Conservation (phyloP, 129 eudicot species). For the Scalesia atractyloides region DNA sequence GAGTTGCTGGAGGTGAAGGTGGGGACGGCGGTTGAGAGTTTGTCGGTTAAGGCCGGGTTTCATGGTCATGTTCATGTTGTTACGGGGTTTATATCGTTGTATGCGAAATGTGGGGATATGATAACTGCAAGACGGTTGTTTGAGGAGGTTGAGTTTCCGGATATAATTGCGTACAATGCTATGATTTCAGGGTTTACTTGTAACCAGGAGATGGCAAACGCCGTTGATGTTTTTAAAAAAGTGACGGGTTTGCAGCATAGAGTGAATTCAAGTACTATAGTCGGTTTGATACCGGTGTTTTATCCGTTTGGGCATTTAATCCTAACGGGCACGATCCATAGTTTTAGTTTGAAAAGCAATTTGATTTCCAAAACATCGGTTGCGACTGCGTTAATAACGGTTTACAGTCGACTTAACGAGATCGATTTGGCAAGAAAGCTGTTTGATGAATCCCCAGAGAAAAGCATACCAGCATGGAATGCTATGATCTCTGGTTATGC, state of each 20-base stretch:
- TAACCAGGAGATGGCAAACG: conserved; percentile 48
- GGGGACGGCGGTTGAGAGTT: conserved; percentile 71
- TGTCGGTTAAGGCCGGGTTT: conserved; percentile 68
- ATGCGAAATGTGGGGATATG: conserved; percentile 71
- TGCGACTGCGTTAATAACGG: conserved; percentile 83
- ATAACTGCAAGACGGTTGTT: conserved; percentile 58
- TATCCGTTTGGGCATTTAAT: conserved; percentile 70
- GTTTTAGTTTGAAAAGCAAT: conserved; percentile 60
- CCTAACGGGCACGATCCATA: conserved; percentile 61
- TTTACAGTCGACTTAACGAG: conserved; percentile 80
- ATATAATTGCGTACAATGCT: conserved; percentile 79
- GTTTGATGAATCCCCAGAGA: conserved; percentile 73
- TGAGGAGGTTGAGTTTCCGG: conserved; percentile 55
- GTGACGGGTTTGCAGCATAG: conserved; percentile 47
- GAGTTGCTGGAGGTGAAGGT: conserved; percentile 66
- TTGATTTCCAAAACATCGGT: conserved; percentile 57
- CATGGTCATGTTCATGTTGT: conserved; percentile 63
- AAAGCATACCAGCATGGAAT: conserved; percentile 83
- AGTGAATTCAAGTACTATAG: conserved; percentile 76
- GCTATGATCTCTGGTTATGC: conserved; percentile 98
- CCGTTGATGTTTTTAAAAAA: conserved; percentile 55
- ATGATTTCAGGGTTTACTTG: conserved; percentile 74
- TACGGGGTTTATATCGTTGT: conserved; percentile 77
- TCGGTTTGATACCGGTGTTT: conserved; percentile 75
- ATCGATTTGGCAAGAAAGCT: conserved; percentile 60